These are phyloP conservation scores for Epichloe sp. DNA, from an alignment of 2,329 filamentous ascomycete species.

Conservation along the genomic window DNA sequence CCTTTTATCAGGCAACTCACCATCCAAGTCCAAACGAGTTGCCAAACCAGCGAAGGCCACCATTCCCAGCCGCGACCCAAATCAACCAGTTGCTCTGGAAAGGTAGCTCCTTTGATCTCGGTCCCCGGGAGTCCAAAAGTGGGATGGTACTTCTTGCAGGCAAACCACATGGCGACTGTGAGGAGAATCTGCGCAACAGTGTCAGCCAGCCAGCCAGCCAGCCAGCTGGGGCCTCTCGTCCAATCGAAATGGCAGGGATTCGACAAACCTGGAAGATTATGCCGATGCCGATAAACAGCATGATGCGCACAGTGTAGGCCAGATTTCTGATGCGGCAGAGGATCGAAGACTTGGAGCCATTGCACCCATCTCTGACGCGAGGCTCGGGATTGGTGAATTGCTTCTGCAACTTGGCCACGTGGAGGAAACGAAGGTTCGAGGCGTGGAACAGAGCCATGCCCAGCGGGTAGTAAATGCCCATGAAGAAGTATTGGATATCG, in stretches of 20 bases:
- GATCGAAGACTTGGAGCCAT: neutral
- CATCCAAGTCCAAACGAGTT: slow-evolving; percentile 38
- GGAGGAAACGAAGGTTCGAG: slow-evolving; percentile 45
- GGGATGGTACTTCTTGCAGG: slow-evolving; percentile 44
- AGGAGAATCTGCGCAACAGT: slow-evolving; percentile 30
- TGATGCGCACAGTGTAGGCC: neutral
- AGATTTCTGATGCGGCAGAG: slow-evolving; percentile 4
- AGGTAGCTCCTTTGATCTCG: slow-evolving; percentile 15
- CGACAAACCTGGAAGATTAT: neutral
- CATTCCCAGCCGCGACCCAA: slow-evolving; percentile 43
- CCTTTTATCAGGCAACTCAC: neutral
- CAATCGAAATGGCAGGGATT: no score
- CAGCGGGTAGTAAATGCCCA: slow-evolving; percentile 49
- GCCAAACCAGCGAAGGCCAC: slow-evolving; percentile 43
- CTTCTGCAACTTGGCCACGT: slow-evolving; percentile 35
- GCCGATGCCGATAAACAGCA: neutral
- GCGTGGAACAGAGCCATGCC: slow-evolving; percentile 56
- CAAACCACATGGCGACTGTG: slow-evolving; percentile 39
- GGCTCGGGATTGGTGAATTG: slow-evolving; percentile 9
- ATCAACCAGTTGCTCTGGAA: slow-evolving; percentile 28
- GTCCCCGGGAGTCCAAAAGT: slow-evolving; percentile 32
- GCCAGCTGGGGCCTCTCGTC: neutral
- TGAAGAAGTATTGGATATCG: slow-evolving; percentile 47
- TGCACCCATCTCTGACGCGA: slow-evolving; percentile 8
- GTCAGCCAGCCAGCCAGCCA: neutral